Evolutionary conservation across 2,329 filamentous ascomycete species (phyloP).

Genomic region (Fusarium sp.): DNA sequence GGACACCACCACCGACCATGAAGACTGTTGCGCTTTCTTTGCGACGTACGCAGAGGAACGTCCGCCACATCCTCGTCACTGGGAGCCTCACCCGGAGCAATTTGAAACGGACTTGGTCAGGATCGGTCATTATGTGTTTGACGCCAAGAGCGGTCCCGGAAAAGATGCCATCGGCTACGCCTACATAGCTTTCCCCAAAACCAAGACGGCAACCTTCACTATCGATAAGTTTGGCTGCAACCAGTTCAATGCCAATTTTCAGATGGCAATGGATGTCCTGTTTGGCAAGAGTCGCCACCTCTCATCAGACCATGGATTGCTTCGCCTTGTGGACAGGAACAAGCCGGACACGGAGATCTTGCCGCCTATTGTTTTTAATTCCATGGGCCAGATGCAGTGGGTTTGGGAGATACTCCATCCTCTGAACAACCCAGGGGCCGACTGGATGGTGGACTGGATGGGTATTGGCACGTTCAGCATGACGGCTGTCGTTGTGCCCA

Average conservation of each 20-base stretch:
- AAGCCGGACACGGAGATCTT: not conserved
- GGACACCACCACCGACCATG: not conserved
- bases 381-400: conserved; percentile 19
- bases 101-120: conserved; percentile 28
- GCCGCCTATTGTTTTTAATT: conserved; percentile 23
- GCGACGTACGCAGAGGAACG: conserved; percentile 19
- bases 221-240: conserved; percentile 39
- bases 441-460: conserved; percentile 27
- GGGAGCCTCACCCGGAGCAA: conserved; percentile 37
- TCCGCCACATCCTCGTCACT: conserved; percentile 7
- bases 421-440: conserved; percentile 10
- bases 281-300: conserved; percentile 18
- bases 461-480: not conserved
- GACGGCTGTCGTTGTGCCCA: conserved; percentile 32
- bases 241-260: conserved; percentile 43
- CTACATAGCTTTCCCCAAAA: conserved; percentile 40
- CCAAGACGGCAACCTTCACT: conserved; percentile 2
- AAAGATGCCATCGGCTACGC: conserved; percentile 22
- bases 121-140: conserved; percentile 27
- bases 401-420: conserved; percentile 37
- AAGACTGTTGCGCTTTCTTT: conserved; percentile 40
- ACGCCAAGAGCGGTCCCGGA: not conserved
- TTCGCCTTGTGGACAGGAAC: conserved; percentile 27
- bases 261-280: conserved; percentile 43
- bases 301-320: conserved; percentile 31